Conservation (phyloP, 176 grass and related monocot species). For the Carex littledalei region DNA sequence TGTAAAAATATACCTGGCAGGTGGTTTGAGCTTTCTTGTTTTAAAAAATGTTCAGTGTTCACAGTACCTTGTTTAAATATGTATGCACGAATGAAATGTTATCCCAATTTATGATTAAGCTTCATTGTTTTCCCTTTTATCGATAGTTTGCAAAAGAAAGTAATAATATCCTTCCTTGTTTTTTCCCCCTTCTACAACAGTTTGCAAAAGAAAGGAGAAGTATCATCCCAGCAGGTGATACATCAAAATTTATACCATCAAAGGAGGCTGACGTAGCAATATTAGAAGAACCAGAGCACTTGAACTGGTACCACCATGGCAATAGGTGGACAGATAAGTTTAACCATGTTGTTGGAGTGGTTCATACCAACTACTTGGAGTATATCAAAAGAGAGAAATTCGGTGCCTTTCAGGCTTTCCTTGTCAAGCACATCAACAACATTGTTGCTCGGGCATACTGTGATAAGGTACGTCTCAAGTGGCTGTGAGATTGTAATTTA, state of each 20-base stretch:
- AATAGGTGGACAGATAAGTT: conserved; percentile 94
- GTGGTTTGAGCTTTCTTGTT: not conserved
- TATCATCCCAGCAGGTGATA: conserved; percentile 90
- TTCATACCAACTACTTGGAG: conserved; percentile 94
- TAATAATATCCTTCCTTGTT: not conserved
- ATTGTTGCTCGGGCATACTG: conserved; percentile 70
- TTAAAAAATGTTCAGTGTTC: not conserved
- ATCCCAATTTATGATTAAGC: not conserved
- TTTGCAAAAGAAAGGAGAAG: conserved; percentile 93
- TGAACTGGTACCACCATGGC: conserved; percentile 98
- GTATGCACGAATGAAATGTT: not conserved
- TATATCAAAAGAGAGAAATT: conserved; percentile 96
- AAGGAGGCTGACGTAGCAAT: conserved; percentile 90
- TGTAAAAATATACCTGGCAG: not conserved
- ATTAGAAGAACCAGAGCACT: conserved; percentile 89
- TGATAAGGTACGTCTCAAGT: conserved; percentile 52
- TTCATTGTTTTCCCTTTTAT: not conserved
- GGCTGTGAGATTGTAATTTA: not conserved
- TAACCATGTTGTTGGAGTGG: conserved; percentile 87
- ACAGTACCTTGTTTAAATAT: not conserved
- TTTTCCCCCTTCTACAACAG: conserved; percentile 21
- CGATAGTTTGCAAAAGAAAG: not conserved
- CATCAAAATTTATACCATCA: conserved; percentile 68
- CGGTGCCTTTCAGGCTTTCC: conserved; percentile 80
- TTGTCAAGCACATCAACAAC: conserved; percentile 93